Conservation (phyloP, 495 filamentous ascomycete genomes). For the Halenospora varia region DNA sequence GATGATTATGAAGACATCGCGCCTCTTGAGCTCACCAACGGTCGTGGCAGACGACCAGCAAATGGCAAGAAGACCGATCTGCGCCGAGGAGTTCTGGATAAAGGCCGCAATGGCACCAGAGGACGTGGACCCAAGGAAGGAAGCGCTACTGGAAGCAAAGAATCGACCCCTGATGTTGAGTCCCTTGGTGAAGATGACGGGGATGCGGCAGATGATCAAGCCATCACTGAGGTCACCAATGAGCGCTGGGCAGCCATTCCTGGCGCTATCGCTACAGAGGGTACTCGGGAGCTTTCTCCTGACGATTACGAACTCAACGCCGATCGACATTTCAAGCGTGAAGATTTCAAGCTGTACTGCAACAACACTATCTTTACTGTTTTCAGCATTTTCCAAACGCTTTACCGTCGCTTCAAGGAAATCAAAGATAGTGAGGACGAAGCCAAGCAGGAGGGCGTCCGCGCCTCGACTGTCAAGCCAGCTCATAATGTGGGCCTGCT, state of each 20-base stretch:
- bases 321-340: slow-evolving; percentile 75
- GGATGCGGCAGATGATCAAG: slow-evolving; percentile 41
- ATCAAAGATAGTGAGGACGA: slow-evolving; percentile 74
- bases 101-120: slow-evolving; percentile 59
- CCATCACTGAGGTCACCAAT: slow-evolving; percentile 46
- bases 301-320: slow-evolving; percentile 64
- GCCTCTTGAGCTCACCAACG: slow-evolving; percentile 49
- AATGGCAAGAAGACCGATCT: slow-evolving; percentile 75
- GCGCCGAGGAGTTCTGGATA: slow-evolving; percentile 82
- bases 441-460: slow-evolving; percentile 67
- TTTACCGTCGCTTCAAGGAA: slow-evolving; percentile 77
- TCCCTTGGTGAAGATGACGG: slow-evolving; percentile 60
- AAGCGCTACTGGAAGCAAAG: slow-evolving; percentile 71
- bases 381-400: slow-evolving; percentile 82
- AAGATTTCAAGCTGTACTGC: slow-evolving; percentile 79
- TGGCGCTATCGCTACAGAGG: slow-evolving; percentile 40
- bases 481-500: slow-evolving; percentile 74
- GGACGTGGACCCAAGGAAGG: slow-evolving; percentile 66
- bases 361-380: slow-evolving; percentile 90
- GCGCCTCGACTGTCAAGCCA: slow-evolving; percentile 65
- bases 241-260: slow-evolving; percentile 50
- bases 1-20: slow-evolving; percentile 68
- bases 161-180: slow-evolving; percentile 76
- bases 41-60: slow-evolving; percentile 50
- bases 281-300: slow-evolving; percentile 30